A percentile compares a stretch with the other conserved stretches of the same genome.
Evolutionary conservation across 352 stramenopile species (phyloP).

Genomic region (Phytophthora vignae): DNA sequence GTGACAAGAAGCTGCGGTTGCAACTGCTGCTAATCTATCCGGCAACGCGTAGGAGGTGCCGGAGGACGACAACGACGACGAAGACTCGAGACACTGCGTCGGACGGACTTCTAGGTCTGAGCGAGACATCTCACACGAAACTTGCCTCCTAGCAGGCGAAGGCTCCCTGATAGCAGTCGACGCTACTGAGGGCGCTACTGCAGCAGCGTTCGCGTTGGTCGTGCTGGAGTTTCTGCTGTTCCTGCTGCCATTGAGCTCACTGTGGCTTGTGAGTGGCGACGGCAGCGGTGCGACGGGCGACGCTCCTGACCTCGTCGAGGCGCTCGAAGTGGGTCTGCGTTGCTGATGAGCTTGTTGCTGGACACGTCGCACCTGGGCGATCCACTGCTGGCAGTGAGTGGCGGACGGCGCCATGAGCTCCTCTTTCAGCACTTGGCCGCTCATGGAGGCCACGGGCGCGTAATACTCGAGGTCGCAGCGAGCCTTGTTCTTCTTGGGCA

Average conservation of each 20-base stretch:
- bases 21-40: constrained; percentile 14
- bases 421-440: constrained; percentile 38
- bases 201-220: not conserved
- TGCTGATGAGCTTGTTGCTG: constrained; percentile 49
- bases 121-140: constrained; percentile 27
- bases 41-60: constrained; percentile 17
- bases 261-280: constrained; percentile 11
- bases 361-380: constrained; percentile 51
- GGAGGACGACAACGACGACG: constrained; percentile 27
- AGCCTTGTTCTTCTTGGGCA: constrained; percentile 72
- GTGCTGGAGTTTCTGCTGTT: constrained; percentile 3
- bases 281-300: constrained; percentile 32
- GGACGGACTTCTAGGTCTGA: constrained; percentile 16
- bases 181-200: constrained; percentile 1
- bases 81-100: constrained; percentile 4
- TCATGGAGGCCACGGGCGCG: constrained; percentile 15
- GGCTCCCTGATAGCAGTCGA: constrained; percentile 13
- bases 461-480: constrained; percentile 64
- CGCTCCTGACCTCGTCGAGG: constrained; percentile 20
- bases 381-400: constrained; percentile 70
- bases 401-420: constrained; percentile 80
- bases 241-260: constrained; percentile 17
- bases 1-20: constrained; percentile 18
- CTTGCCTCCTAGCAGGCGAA: constrained; percentile 20
- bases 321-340: constrained; percentile 23